Conservation (phyloP, 2,329 filamentous ascomycete genomes). For the Ceratocystis variospora region DNA sequence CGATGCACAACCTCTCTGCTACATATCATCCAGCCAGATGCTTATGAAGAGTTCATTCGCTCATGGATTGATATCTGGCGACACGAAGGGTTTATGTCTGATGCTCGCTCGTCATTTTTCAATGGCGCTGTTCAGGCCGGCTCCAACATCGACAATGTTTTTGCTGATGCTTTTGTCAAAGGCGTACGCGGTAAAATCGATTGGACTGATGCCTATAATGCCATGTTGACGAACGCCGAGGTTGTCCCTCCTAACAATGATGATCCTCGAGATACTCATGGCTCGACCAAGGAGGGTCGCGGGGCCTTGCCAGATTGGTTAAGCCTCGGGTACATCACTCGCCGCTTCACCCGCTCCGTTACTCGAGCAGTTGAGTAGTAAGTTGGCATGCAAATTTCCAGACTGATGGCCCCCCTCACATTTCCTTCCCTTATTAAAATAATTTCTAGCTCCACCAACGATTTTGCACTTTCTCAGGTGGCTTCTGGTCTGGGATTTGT, state of each 20-base stretch:
- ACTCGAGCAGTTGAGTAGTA: constrained; percentile 52
- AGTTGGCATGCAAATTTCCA: constrained; percentile 17
- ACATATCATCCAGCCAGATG: constrained; percentile 48
- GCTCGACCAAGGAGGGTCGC: constrained; percentile 52
- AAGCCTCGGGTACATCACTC: constrained; percentile 50
- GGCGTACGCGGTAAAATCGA: constrained; percentile 48
- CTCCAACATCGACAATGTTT: constrained; percentile 56
- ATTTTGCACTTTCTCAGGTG: constrained; percentile 53
- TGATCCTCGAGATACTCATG: constrained; percentile 42
- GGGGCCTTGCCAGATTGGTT: constrained; percentile 58
- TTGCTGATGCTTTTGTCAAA: constrained; percentile 60
- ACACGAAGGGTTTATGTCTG: constrained; percentile 49
- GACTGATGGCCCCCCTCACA: not conserved
- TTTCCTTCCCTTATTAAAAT: not conserved
- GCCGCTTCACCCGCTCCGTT: constrained; percentile 45
- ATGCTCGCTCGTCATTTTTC: constrained; percentile 52
- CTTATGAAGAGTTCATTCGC: constrained; percentile 52
- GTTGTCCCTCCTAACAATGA: constrained; percentile 44
- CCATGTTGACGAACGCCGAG: constrained; percentile 56
- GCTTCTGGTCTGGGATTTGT: constrained; percentile 42
- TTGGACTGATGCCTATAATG: constrained; percentile 48
- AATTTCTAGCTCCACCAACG: constrained; percentile 40
- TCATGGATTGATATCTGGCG: constrained; percentile 56
- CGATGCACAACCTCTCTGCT: constrained; percentile 51
- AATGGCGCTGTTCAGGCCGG: constrained; percentile 58